phyloP scores from a whole-genome alignment of 1,139 yeast species.

The Yamadazyma diddensiae region DNA sequence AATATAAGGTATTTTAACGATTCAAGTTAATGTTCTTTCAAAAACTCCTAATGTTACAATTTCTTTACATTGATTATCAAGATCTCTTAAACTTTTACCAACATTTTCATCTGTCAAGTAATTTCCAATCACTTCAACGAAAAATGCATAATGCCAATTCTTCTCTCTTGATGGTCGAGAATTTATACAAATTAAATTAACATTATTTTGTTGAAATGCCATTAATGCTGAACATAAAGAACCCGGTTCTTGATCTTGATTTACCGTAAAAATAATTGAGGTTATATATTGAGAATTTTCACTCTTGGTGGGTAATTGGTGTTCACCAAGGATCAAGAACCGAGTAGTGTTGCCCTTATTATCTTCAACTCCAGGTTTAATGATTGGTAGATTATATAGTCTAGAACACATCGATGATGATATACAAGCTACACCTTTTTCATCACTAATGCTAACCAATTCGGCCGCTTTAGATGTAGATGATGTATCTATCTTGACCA shows the following conservation, averaged over 20 bases:
- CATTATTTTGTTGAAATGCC: slow-evolving; percentile 52
- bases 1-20: not conserved
- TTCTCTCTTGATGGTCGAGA: slow-evolving; percentile 65
- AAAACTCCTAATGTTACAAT: slow-evolving; percentile 40
- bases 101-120: slow-evolving; percentile 17
- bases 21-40: slow-evolving; percentile 16
- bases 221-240: slow-evolving; percentile 67
- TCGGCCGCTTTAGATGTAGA: slow-evolving; percentile 88
- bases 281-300: slow-evolving; percentile 31
- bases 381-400: slow-evolving; percentile 58
- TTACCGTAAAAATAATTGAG: slow-evolving; percentile 62
- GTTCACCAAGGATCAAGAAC: slow-evolving; percentile 61
- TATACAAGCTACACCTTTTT: slow-evolving; percentile 44
- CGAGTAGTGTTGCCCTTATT: slow-evolving; percentile 75
- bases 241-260: slow-evolving; percentile 58
- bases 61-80: slow-evolving; percentile 24
- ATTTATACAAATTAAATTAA: slow-evolving; percentile 68
- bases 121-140: slow-evolving; percentile 58
- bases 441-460: slow-evolving; percentile 42
- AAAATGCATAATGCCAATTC: slow-evolving; percentile 85
- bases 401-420: slow-evolving; percentile 60
- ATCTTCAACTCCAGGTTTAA: slow-evolving; percentile 64
- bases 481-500: slow-evolving; percentile 59
- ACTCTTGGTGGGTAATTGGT: slow-evolving; percentile 10
- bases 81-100: slow-evolving; percentile 17